These are phyloP conservation scores for Thielaviopsis ethacetica DNA, from an alignment of 2,329 filamentous ascomycete genomes.

Conservation along the genomic window DNA sequence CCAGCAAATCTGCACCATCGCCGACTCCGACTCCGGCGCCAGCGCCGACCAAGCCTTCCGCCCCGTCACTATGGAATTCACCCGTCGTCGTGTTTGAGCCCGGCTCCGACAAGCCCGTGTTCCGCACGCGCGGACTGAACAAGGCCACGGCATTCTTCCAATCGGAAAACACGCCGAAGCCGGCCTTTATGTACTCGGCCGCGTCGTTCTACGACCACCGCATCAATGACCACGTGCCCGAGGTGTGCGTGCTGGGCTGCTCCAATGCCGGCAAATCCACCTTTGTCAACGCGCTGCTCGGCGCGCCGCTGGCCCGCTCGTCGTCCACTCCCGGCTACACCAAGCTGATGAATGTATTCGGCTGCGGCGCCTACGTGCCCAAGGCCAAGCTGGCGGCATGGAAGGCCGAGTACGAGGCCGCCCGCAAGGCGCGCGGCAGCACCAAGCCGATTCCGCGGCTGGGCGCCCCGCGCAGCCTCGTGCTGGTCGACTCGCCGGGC, in stretches of 20 bases:
- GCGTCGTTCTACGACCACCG: constrained; percentile 31
- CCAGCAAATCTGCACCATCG: neutral
- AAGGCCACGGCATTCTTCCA: constrained; percentile 7
- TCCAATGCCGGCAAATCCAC: constrained; percentile 85
- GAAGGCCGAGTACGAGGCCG: neutral
- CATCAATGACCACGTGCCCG: constrained; percentile 35
- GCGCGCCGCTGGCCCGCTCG: constrained; percentile 30
- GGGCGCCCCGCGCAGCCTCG: constrained; percentile 26
- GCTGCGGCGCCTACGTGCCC: constrained; percentile 27
- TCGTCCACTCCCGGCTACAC: constrained; percentile 36
- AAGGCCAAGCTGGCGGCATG: constrained; percentile 4
- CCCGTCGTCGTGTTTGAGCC: constrained; percentile 3
- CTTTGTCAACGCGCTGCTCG: constrained; percentile 67
- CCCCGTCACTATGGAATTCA: constrained; percentile 5
- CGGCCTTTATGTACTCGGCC: constrained; percentile 33
- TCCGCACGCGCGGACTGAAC: neutral
- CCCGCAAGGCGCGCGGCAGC: neutral
- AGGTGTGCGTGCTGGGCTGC: constrained; percentile 66
- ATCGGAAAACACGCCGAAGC: constrained; percentile 10
- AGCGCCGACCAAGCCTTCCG: neutral
- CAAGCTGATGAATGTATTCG: constrained; percentile 38
- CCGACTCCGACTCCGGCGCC: neutral
- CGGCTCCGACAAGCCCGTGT: neutral
- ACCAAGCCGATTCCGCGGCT: constrained; percentile 5
- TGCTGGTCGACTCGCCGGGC: constrained; percentile 35